Conservation (phyloP, 192 early-diverging fungal species). For the Coemansia umbellata region DNA sequence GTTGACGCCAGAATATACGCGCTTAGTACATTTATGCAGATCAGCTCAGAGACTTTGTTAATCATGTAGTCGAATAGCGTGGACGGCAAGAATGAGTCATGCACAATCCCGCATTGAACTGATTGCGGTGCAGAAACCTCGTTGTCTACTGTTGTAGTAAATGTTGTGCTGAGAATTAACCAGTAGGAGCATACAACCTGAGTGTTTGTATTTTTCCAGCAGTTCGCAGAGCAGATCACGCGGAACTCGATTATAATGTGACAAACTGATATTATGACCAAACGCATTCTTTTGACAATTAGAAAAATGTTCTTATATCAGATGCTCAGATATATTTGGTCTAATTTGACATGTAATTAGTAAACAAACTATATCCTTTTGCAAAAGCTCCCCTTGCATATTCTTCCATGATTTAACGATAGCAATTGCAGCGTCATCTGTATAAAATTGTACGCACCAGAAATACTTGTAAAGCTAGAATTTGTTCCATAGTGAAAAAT, state of each 20-base stretch:
- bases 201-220: neutral
- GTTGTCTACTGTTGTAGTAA: neutral
- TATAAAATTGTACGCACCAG: too few relatives aligned
- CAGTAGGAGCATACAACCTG: neutral
- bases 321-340: too few relatives aligned
- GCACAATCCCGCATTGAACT: neutral
- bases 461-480: too few relatives aligned
- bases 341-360: too few relatives aligned
- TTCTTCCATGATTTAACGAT: too few relatives aligned
- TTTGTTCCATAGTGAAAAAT: too few relatives aligned
- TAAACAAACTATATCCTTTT: too few relatives aligned
- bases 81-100: neutral
- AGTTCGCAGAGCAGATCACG: neutral
- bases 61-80: slow-evolving; percentile 1
- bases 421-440: too few relatives aligned
- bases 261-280: too few relatives aligned
- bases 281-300: too few relatives aligned
- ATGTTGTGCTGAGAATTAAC: neutral
- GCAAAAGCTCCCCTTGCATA: too few relatives aligned
- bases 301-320: too few relatives aligned
- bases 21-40: neutral
- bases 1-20: neutral
- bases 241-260: neutral
- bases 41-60: neutral
- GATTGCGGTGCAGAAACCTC: neutral